A percentile compares a stretch with the other conserved stretches of the same genome.
Conservation (phyloP, 176 grass and related monocot genomes). For the Stipa capillata region DNA sequence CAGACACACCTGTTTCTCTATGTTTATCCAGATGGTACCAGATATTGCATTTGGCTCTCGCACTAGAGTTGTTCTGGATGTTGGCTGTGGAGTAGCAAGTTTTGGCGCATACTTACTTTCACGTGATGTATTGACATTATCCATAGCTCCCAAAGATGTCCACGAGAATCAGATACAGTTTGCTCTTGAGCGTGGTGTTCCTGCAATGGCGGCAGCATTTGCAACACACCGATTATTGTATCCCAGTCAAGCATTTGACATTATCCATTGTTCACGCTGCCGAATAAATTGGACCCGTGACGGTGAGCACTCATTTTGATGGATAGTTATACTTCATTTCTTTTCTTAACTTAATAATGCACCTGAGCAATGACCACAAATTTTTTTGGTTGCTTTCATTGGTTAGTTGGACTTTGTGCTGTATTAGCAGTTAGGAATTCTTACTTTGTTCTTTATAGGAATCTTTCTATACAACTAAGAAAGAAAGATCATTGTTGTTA, state of each 20-base stretch:
- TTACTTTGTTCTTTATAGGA: background rate
- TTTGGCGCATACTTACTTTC: slow-evolving; percentile 96
- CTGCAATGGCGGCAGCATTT: slow-evolving; percentile 78
- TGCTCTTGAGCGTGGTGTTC: slow-evolving; percentile 92
- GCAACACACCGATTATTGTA: slow-evolving; percentile 69
- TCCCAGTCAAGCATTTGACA: slow-evolving; percentile 86
- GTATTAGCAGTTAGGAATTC: background rate
- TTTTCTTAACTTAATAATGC: background rate
- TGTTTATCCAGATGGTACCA: slow-evolving; percentile 74
- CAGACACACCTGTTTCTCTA: slow-evolving; percentile 1
- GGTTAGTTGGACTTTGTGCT: background rate
- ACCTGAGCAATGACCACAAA: background rate
- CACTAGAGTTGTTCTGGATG: slow-evolving; percentile 83
- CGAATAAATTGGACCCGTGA: slow-evolving; percentile 96
- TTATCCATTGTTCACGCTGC: slow-evolving; percentile 91
- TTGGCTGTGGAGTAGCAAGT: slow-evolving; percentile 91
- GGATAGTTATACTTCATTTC: background rate
- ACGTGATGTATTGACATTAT: slow-evolving; percentile 79
- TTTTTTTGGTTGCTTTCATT: background rate
- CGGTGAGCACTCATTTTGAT: slow-evolving; percentile 31
- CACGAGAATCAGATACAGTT: slow-evolving; percentile 99
- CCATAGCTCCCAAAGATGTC: slow-evolving; percentile 92
- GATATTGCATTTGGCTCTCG: slow-evolving; percentile 79
- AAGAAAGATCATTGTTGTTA: no score
- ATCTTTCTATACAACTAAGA: no score